Base-by-base conservation (phyloP, 768 basidiomycete species). In the Mycena vitilis region DNA sequence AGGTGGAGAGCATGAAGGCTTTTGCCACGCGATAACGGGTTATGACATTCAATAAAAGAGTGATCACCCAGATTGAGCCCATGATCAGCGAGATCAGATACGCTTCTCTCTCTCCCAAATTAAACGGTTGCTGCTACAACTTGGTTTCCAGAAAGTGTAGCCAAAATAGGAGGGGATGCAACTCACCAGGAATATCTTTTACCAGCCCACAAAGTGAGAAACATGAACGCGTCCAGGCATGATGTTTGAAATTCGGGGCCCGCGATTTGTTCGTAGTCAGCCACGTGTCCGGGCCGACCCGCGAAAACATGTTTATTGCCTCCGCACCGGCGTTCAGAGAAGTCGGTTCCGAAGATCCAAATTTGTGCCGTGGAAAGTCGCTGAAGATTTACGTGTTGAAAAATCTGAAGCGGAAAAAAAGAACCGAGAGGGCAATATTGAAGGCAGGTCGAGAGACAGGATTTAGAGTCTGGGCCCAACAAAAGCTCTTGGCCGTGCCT, bases 1-100 rank as follows among this genome's bases (percentile, higher is more conserved):
- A 58, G 54, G 55, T 62, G 60, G 47, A 30, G 59, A 22, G 23
- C 66, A 58, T 59, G 40, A 57, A 57, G 25, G 0, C 42, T 30
- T 30, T 18, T 36, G 66, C 53, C 66, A 63, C 56, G 66, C 66
- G 66, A 63, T 63, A 63, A 63, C 48, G 12, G 47, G 54, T 61
- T 13, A 61, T 48, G 53, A 37, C 45, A 48, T 61, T 56, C 66
- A 49, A 66, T 18, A 44, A 54, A 22, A 45, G 37, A 66, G 65
- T 56, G n/a, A n/a, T 48, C 59, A 30, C 23, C 65, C n/a, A n/a
- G 44, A 54, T 59, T 60, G n/a, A 52, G 63, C 30, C 30, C 30
- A 30, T 30, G 30, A 30, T 30, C 42, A 12, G 37, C 23, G 40
- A 62, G 34, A 61, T 45, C 20, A 45, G 30, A 54, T 52, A 49